phyloP scores from a whole-genome alignment of 257 asterid genomes.

The Fraxinus excelsior region DNA sequence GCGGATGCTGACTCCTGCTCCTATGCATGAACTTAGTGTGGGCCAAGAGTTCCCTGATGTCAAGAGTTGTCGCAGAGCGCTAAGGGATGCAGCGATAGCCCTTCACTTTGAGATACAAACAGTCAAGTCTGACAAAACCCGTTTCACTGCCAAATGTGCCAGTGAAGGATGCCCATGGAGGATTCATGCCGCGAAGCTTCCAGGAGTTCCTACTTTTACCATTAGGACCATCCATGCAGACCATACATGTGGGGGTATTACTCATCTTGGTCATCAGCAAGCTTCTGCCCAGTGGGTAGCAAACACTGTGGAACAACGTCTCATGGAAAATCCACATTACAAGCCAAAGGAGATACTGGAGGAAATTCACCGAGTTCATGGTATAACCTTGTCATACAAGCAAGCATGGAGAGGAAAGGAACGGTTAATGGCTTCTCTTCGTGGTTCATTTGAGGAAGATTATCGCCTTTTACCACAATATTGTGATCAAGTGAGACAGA shows the following conservation, averaged over 20 bases:
- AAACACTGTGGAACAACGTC: constrained; percentile 54
- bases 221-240: constrained; percentile 60
- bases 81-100: constrained; percentile 72
- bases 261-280: constrained; percentile 73
- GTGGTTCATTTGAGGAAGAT: constrained; percentile 73
- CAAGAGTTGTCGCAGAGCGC: constrained; percentile 65
- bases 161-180: constrained; percentile 80
- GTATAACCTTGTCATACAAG: constrained; percentile 69
- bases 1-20: constrained; percentile 38
- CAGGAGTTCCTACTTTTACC: constrained; percentile 68
- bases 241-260: constrained; percentile 63
- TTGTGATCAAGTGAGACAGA: constrained; percentile 57
- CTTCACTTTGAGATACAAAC: constrained; percentile 76
- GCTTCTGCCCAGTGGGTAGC: constrained; percentile 87
- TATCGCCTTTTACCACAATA: constrained; percentile 68
- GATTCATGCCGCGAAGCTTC: constrained; percentile 72
- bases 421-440: constrained; percentile 59
- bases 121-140: constrained; percentile 68
- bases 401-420: constrained; percentile 86
- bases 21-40: constrained; percentile 50
- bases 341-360: constrained; percentile 74
- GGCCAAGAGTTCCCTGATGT: constrained; percentile 78
- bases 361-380: constrained; percentile 71
- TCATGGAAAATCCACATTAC: constrained; percentile 63
- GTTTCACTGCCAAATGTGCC: constrained; percentile 77